Evolutionary conservation across 371 early-diverging fungal genomes (phyloP).

Genomic region (Dichotomocladium elegans): DNA sequence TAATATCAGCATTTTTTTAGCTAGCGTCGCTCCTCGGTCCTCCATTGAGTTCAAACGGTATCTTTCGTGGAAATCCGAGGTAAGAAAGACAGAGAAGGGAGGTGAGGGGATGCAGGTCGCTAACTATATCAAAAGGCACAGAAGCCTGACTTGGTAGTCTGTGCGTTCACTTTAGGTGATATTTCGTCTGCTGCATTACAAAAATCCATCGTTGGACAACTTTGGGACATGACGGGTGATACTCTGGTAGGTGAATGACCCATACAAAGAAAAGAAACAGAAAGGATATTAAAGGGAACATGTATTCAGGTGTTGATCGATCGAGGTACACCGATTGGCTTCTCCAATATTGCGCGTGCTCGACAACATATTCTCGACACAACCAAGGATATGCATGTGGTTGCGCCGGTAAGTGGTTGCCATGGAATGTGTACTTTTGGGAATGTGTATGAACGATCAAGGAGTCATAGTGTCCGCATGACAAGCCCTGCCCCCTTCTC

Average conservation of each 20-base stretch:
- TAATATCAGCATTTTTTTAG: slow-evolving; percentile 7
- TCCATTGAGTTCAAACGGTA: slow-evolving; percentile 62
- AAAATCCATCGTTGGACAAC: slow-evolving; percentile 58
- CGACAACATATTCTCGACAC: slow-evolving; percentile 63
- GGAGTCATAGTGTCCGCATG: slow-evolving; percentile 67
- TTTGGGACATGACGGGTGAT: slow-evolving; percentile 80
- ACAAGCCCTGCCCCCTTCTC: slow-evolving; percentile 65
- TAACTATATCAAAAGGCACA: slow-evolving; percentile 14
- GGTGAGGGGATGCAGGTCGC: background rate
- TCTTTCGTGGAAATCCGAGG: slow-evolving; percentile 50
- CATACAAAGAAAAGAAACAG: background rate
- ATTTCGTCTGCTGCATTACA: slow-evolving; percentile 64
- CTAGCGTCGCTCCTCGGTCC: background rate
- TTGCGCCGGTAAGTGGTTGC: slow-evolving; percentile 61
- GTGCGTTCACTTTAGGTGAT: slow-evolving; percentile 75
- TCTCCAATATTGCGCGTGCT: slow-evolving; percentile 65
- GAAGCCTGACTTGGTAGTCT: slow-evolving; percentile 68
- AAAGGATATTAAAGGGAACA: background rate
- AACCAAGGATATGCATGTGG: slow-evolving; percentile 48
- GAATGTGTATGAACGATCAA: background rate
- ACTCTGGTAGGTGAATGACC: slow-evolving; percentile 51
- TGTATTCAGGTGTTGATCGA: slow-evolving; percentile 74
- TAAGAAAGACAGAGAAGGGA: slow-evolving; percentile 2
- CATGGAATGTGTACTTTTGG: background rate
- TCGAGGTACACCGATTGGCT: slow-evolving; percentile 82